Percentiles rank a stretch among this genome's conserved stretches.
phyloP scores from a whole-genome alignment of 2,329 filamentous ascomycete species.

The Aspergillus aculeatus region DNA sequence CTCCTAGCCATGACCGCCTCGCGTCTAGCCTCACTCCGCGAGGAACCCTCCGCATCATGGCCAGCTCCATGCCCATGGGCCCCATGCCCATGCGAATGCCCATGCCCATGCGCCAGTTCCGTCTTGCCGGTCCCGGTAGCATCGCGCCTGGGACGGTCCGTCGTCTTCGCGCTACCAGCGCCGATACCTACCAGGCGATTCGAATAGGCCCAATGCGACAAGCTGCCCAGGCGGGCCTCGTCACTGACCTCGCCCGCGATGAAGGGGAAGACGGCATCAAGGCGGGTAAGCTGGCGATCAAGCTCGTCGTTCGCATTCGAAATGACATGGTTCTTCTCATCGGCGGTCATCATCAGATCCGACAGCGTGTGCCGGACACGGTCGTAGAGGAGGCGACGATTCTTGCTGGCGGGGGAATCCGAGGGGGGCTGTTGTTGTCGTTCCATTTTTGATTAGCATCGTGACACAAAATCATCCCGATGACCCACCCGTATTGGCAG shows the following conservation, averaged over 20 bases:
- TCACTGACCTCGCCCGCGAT: constrained; percentile 89
- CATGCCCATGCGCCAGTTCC: constrained; percentile 59
- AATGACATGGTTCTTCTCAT: constrained; percentile 97
- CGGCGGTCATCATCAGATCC: constrained; percentile 83
- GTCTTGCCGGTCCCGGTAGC: constrained; percentile 65
- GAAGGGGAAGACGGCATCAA: constrained; percentile 84
- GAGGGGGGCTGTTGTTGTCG: constrained; percentile 20
- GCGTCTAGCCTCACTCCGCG: constrained; percentile 79
- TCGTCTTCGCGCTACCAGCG: constrained; percentile 55
- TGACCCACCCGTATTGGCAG: too few relatives aligned
- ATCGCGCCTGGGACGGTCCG: constrained; percentile 73
- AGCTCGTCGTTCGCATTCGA: constrained; percentile 88
- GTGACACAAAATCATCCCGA: too few relatives aligned
- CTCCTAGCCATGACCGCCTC: constrained; percentile 77
- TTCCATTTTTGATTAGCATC: too few relatives aligned
- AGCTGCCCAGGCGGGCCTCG: constrained; percentile 88
- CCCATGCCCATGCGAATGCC: not conserved
- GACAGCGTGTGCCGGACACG: constrained; percentile 75
- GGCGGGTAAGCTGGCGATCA: constrained; percentile 76
- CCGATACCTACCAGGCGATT: constrained; percentile 53
- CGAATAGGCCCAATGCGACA: constrained; percentile 92
- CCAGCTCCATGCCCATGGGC: constrained; percentile 35
- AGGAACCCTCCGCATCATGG: constrained; percentile 78
- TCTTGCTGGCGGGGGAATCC: constrained; percentile 38
- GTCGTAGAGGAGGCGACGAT: constrained; percentile 68